Conservation (phyloP, 208 protist genomes). For the Phytomonas sp. region DNA sequence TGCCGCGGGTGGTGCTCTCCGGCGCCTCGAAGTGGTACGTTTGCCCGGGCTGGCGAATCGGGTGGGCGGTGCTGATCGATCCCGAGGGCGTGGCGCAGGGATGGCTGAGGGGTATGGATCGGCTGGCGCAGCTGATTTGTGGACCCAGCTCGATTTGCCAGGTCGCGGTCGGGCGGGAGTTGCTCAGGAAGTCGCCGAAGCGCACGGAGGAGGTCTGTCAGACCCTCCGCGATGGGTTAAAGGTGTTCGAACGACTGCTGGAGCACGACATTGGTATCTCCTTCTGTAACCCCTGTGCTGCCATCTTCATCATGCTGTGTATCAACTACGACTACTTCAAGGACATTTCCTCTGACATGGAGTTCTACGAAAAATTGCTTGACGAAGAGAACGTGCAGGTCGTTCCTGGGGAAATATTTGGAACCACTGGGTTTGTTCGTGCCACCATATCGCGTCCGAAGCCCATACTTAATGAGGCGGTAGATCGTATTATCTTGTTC, state of each 20-base stretch:
- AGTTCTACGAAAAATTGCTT: constrained; percentile 75
- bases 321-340: constrained; percentile 74
- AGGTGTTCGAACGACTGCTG: constrained; percentile 30
- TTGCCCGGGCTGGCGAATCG: constrained; percentile 91
- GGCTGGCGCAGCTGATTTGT: constrained; percentile 67
- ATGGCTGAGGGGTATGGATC: constrained; percentile 36
- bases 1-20: constrained; percentile 80
- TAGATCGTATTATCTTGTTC: constrained; percentile 73
- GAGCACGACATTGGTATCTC: constrained; percentile 27
- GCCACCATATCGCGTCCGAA: constrained; percentile 71
- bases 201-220: constrained; percentile 47
- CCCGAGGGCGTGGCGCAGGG: constrained; percentile 19
- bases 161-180: constrained; percentile 64
- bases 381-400: constrained; percentile 87
- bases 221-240: constrained; percentile 26
- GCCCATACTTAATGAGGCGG: constrained; percentile 68
- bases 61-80: constrained; percentile 84
- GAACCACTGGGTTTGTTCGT: constrained; percentile 58
- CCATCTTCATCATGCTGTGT: constrained; percentile 90
- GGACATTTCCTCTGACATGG: constrained; percentile 51
- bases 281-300: constrained; percentile 59
- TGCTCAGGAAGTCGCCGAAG: constrained; percentile 50
- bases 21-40: constrained; percentile 90
- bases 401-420: constrained; percentile 83
- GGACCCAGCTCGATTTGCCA: constrained; percentile 87